Evolutionary conservation across 1,284 basidiomycete species (phyloP).

Genomic region (Vanrija humicola): DNA sequence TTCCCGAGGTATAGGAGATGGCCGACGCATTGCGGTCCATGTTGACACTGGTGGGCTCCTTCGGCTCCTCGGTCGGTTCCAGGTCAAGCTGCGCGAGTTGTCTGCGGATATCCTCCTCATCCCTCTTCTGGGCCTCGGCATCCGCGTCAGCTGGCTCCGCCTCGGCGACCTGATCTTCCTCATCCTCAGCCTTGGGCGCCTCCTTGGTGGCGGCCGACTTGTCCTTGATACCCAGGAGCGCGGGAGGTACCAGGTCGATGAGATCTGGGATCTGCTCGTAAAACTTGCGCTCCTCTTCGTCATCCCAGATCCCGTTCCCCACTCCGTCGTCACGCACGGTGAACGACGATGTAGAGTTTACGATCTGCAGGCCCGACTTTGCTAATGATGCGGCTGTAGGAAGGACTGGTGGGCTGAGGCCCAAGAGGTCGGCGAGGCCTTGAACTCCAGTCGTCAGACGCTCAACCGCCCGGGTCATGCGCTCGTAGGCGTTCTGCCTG

Average conservation of each 20-base stretch:
- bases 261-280: constrained; percentile 92
- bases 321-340: constrained; percentile 58
- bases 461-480: constrained; percentile 93
- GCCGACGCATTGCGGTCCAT: constrained; percentile 17
- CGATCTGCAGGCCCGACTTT: constrained; percentile 51
- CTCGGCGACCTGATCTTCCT: constrained; percentile 14
- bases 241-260: constrained; percentile 82
- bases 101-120: constrained; percentile 53
- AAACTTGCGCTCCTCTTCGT: constrained; percentile 92
- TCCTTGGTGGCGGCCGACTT: constrained; percentile 26
- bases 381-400: constrained; percentile 61
- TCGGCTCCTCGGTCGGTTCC: constrained; percentile 6
- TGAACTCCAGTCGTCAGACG: constrained; percentile 81
- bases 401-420: constrained; percentile 71
- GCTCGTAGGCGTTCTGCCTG: constrained; percentile 95
- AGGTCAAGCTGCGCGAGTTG: constrained; percentile 46
- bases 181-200: constrained; percentile 25
- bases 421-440: constrained; percentile 82
- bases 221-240: constrained; percentile 76
- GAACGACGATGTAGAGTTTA: constrained; percentile 50
- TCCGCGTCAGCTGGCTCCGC: constrained; percentile 30
- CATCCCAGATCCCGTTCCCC: constrained; percentile 88
- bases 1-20: constrained; percentile 6
- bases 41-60: not conserved
- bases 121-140: constrained; percentile 39